Evolutionary conservation across 495 filamentous ascomycete species (phyloP).

Genomic region (Aspergillus biplanus): DNA sequence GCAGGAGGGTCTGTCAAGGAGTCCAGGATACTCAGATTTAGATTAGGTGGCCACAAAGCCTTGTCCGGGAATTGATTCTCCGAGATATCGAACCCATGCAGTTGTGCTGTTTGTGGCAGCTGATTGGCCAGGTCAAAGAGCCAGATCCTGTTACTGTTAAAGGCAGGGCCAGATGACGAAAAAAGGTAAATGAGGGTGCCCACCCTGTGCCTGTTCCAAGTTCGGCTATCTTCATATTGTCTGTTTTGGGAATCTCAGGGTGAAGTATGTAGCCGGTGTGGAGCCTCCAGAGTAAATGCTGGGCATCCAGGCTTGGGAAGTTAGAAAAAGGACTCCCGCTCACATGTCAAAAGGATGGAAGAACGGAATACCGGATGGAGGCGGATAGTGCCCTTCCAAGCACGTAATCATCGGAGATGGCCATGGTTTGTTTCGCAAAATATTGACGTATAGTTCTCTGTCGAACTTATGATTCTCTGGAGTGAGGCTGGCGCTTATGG

Average conservation of each 20-base stretch:
- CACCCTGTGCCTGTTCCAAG: slow-evolving; percentile 41
- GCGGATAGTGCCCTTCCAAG: slow-evolving; percentile 17
- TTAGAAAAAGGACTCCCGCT: no score
- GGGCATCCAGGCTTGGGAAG: slow-evolving; percentile 33
- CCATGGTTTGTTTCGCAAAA: slow-evolving; percentile 8
- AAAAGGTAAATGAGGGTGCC: no score
- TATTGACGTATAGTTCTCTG: not conserved
- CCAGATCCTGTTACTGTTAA: slow-evolving; percentile 42
- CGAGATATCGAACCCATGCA: slow-evolving; percentile 40
- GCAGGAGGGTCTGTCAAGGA: slow-evolving; percentile 27
- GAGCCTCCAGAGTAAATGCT: slow-evolving; percentile 35
- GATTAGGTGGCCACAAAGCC: slow-evolving; percentile 33
- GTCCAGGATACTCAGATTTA: slow-evolving; percentile 31
- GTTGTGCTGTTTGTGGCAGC: slow-evolving; percentile 24
- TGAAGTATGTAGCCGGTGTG: slow-evolving; percentile 32
- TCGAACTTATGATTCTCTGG: no score
- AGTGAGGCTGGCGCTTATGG: no score
- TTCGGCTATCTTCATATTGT: slow-evolving; percentile 36
- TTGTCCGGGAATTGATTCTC: slow-evolving; percentile 29
- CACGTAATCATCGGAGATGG: slow-evolving; percentile 19
- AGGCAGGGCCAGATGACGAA: no score
- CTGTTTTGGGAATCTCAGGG: slow-evolving; percentile 27
- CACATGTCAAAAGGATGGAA: no score
- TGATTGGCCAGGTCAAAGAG: slow-evolving; percentile 32
- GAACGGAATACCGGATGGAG: slow-evolving; percentile 23